A percentile compares a stretch with the other conserved stretches of the same genome.
These are phyloP conservation scores for Russula olivacea DNA, from an alignment of 768 basidiomycete species.

Conservation along the genomic window DNA sequence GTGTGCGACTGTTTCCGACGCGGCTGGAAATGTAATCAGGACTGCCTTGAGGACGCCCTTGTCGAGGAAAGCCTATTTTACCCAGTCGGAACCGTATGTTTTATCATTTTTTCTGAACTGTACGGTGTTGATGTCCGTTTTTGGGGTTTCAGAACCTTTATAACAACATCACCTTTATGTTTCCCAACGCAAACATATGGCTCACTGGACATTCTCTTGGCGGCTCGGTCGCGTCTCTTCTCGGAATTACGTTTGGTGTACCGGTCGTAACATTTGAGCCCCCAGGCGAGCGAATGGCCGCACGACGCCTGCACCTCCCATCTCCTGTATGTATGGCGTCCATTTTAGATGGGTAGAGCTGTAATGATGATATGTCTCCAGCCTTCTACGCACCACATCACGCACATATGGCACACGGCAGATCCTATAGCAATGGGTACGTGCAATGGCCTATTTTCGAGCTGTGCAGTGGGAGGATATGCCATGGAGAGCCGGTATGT, in stretches of 20 bases:
- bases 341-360: background rate
- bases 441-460: slow-evolving; percentile 69
- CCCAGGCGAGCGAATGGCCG: slow-evolving; percentile 57
- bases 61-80: slow-evolving; percentile 85
- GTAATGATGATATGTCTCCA: slow-evolving; percentile 26
- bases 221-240: slow-evolving; percentile 74
- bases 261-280: slow-evolving; percentile 91
- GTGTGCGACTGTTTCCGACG: slow-evolving; percentile 86
- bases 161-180: slow-evolving; percentile 87
- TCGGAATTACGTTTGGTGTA: slow-evolving; percentile 87
- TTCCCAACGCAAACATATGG: slow-evolving; percentile 88
- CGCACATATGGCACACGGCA: slow-evolving; percentile 87
- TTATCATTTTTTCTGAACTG: background rate
- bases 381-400: slow-evolving; percentile 71
- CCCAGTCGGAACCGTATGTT: slow-evolving; percentile 69
- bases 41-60: slow-evolving; percentile 74
- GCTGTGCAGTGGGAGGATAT: slow-evolving; percentile 80
- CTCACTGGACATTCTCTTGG: slow-evolving; percentile 81
- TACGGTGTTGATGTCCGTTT: background rate
- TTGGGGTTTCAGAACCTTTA: slow-evolving; percentile 64
- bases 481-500: slow-evolving; percentile 67
- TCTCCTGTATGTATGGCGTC: slow-evolving; percentile 53
- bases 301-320: slow-evolving; percentile 79
- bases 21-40: slow-evolving; percentile 67
- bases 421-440: slow-evolving; percentile 89